These are phyloP conservation scores for Croton laevigatus DNA, from an alignment of 441 rosid genomes.

Conservation along the genomic window DNA sequence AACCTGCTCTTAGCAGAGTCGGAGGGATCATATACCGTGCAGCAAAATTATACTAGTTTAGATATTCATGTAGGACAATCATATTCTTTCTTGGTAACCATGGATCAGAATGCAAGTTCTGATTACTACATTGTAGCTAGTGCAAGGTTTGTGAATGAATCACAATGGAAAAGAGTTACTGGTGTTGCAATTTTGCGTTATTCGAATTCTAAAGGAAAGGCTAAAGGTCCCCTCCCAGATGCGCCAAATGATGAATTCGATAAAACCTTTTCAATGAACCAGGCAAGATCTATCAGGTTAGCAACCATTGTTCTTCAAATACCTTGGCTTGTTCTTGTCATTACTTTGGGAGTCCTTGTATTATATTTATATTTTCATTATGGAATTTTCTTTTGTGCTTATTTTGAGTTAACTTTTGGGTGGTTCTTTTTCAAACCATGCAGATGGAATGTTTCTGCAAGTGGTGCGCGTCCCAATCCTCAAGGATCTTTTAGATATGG, in stretches of 20 bases:
- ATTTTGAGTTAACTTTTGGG: neutral
- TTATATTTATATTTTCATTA: neutral
- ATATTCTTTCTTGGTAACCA: constrained; percentile 80
- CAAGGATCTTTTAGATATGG: constrained; percentile 95
- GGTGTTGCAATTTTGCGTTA: constrained; percentile 91
- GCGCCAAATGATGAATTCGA: constrained; percentile 76
- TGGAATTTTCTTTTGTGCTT: neutral
- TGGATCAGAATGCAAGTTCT: constrained; percentile 88
- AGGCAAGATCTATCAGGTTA: constrained; percentile 95
- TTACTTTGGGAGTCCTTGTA: neutral
- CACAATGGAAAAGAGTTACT: constrained; percentile 82
- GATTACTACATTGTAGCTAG: constrained; percentile 98
- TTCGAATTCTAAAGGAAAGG: constrained; percentile 88
- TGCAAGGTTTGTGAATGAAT: constrained; percentile 83
- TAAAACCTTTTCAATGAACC: constrained; percentile 93
- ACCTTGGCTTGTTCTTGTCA: neutral
- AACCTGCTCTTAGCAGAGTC: constrained; percentile 81
- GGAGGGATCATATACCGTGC: constrained; percentile 84
- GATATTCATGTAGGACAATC: constrained; percentile 96
- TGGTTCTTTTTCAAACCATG: constrained; percentile 25
- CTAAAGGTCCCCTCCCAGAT: constrained; percentile 75
- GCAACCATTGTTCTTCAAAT: constrained; percentile 17
- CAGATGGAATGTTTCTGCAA: constrained; percentile 81
- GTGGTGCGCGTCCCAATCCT: constrained; percentile 97
- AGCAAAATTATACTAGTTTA: constrained; percentile 88